Evolutionary conservation across 2,329 filamentous ascomycete species (phyloP).

Genomic region (Ascochyta lentis): DNA sequence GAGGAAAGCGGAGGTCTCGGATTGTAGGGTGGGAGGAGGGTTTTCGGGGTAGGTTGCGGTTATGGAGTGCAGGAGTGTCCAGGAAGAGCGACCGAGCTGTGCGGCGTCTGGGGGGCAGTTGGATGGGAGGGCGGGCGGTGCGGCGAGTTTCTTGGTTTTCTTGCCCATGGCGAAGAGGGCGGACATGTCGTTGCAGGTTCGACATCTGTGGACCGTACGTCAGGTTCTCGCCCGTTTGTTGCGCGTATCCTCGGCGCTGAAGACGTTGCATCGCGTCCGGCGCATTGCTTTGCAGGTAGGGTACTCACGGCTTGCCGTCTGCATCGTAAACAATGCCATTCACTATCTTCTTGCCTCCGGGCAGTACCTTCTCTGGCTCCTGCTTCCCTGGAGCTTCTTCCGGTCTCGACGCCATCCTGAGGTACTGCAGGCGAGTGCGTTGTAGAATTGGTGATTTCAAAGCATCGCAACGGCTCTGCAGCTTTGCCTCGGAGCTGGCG

Average conservation of each 20-base stretch:
- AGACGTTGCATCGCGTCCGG: slow-evolving; percentile 6
- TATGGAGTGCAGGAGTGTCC: slow-evolving; percentile 93
- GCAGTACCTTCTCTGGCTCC: slow-evolving; percentile 33
- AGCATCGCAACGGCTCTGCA: slow-evolving; percentile 21
- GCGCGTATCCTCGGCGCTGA: not conserved
- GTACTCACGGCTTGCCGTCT: slow-evolving; percentile 81
- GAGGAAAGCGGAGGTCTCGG: slow-evolving; percentile 79
- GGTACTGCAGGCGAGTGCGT: not conserved
- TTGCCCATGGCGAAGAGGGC: slow-evolving; percentile 61
- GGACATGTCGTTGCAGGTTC: slow-evolving; percentile 69
- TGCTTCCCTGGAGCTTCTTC: slow-evolving; percentile 34
- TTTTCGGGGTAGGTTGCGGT: slow-evolving; percentile 81
- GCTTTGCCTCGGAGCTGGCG: slow-evolving; percentile 21
- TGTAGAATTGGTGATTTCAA: slow-evolving; percentile 26
- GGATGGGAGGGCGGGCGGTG: slow-evolving; percentile 46
- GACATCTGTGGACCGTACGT: slow-evolving; percentile 61
- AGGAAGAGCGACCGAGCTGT: slow-evolving; percentile 81
- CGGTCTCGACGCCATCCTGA: slow-evolving; percentile 33
- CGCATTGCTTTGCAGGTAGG: slow-evolving; percentile 20
- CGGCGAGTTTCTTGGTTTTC: slow-evolving; percentile 28
- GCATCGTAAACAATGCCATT: slow-evolving; percentile 78
- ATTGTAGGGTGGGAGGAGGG: slow-evolving; percentile 73
- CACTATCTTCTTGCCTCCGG: slow-evolving; percentile 62
- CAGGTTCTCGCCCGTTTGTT: not conserved
- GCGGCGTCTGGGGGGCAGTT: slow-evolving; percentile 95